Evolutionary conservation across 2,329 filamentous ascomycete genomes (phyloP).

Genomic region (Beauveria caledonica): DNA sequence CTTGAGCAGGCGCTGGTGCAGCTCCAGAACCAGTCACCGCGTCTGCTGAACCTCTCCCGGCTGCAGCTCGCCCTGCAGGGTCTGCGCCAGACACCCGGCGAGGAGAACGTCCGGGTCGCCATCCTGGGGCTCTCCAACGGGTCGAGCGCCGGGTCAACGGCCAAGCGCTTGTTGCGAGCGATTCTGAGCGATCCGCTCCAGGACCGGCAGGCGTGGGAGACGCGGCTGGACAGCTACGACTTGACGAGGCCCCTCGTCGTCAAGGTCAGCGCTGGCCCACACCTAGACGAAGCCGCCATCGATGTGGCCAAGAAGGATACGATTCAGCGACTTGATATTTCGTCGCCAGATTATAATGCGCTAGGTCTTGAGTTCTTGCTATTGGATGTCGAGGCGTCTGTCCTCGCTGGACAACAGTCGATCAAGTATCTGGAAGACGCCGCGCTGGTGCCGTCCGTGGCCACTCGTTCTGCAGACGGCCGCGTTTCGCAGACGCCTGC

Average conservation of each 20-base stretch:
- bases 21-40: conserved; percentile 52
- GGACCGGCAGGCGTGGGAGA: conserved; percentile 58
- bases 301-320: conserved; percentile 27
- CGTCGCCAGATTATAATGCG: conserved; percentile 52
- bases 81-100: conserved; percentile 45
- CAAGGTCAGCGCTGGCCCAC: conserved; percentile 33
- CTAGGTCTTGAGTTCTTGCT: conserved; percentile 58
- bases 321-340: conserved; percentile 52
- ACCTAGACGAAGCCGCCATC: conserved; percentile 22
- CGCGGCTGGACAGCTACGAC: conserved; percentile 45
- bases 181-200: conserved; percentile 63
- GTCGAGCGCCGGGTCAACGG: conserved; percentile 35
- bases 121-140: conserved; percentile 41
- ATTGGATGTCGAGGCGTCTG: conserved; percentile 39
- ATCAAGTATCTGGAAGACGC: conserved; percentile 48
- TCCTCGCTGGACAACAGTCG: conserved; percentile 24
- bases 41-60: conserved; percentile 58
- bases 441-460: conserved; percentile 67
- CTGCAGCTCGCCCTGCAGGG: conserved; percentile 64
- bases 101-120: conserved; percentile 51
- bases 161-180: conserved; percentile 59
- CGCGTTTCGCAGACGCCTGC: conserved; percentile 61
- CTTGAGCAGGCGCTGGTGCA: conserved; percentile 51
- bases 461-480: conserved; percentile 58
- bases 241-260: conserved; percentile 53